Evolutionary conservation across 768 basidiomycete genomes (phyloP).

Genomic region (Naganishia randhawae): DNA sequence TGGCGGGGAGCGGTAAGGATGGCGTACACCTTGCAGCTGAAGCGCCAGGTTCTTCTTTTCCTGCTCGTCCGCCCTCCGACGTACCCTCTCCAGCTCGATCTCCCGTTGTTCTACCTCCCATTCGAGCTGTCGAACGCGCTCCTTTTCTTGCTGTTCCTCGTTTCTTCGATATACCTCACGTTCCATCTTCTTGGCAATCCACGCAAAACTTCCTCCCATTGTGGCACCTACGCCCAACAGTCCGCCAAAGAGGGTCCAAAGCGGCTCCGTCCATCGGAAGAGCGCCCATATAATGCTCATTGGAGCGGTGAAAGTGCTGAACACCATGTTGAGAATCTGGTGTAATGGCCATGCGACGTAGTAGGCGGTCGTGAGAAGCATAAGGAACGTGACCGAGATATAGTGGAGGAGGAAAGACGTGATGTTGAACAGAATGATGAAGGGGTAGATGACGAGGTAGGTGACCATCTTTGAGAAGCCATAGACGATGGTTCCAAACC

Average conservation of each 20-base stretch:
- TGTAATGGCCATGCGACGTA: constrained; percentile 12
- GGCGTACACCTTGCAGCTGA: background rate
- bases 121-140: constrained; percentile 1
- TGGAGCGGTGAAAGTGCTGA: background rate
- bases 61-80: constrained; percentile 9
- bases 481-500: constrained; percentile 3
- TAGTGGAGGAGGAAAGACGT: constrained; percentile 9
- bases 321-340: background rate
- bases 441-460: constrained; percentile 18
- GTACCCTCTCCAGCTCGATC: constrained; percentile 11
- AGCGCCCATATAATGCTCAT: background rate
- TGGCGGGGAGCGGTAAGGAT: background rate
- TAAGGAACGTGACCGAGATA: constrained; percentile 14
- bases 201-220: constrained; percentile 3
- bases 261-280: background rate
- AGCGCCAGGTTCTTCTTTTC: constrained; percentile 9
- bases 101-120: constrained; percentile 3
- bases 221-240: constrained; percentile 1
- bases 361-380: constrained; percentile 21
- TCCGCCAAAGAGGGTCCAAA: constrained; percentile 4
- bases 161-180: background rate
- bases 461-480: background rate
- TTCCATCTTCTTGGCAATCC: constrained; percentile 7
- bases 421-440: constrained; percentile 6
- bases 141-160: background rate